Conservation (phyloP, 2,329 filamentous ascomycete species). For the Cryphonectria radicalis region DNA sequence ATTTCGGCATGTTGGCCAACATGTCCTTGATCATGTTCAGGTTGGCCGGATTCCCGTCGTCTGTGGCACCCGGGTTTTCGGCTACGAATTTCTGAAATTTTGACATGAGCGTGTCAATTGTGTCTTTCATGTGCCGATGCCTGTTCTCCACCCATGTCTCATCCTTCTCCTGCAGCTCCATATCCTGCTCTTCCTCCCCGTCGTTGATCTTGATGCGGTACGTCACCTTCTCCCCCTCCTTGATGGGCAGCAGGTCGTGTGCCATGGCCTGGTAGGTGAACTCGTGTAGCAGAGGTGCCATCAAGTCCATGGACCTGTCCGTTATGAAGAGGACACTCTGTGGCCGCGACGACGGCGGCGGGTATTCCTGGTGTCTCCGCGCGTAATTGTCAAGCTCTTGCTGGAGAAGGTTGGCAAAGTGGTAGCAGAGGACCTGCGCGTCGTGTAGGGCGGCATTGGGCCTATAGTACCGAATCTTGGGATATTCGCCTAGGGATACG, state of each 20-base stretch:
- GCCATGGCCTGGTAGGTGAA: conserved; percentile 99
- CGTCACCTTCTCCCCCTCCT: conserved; percentile 85
- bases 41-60: conserved; percentile 65
- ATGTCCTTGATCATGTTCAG: conserved; percentile 96
- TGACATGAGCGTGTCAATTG: conserved; percentile 87
- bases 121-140: conserved; percentile 97
- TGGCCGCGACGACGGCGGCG: conserved; percentile 76
- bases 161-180: conserved; percentile 89
- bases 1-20: conserved; percentile 91
- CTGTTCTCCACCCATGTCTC: conserved; percentile 94
- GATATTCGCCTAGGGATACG: conserved; percentile 90
- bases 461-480: conserved; percentile 87
- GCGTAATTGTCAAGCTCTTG: conserved; percentile 89
- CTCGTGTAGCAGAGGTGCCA: conserved; percentile 87
- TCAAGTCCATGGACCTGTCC: conserved; percentile 90
- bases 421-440: conserved; percentile 82
- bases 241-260: conserved; percentile 86
- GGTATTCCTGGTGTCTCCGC: conserved; percentile 82
- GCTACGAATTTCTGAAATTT: conserved; percentile 93
- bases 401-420: conserved; percentile 89
- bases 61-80: conserved; percentile 76
- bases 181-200: conserved; percentile 80
- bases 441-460: conserved; percentile 79
- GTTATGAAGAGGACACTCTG: conserved; percentile 84
- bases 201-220: conserved; percentile 83